Conservation (phyloP, 1,284 basidiomycete species). For the Cryptococcus depauperatus region DNA sequence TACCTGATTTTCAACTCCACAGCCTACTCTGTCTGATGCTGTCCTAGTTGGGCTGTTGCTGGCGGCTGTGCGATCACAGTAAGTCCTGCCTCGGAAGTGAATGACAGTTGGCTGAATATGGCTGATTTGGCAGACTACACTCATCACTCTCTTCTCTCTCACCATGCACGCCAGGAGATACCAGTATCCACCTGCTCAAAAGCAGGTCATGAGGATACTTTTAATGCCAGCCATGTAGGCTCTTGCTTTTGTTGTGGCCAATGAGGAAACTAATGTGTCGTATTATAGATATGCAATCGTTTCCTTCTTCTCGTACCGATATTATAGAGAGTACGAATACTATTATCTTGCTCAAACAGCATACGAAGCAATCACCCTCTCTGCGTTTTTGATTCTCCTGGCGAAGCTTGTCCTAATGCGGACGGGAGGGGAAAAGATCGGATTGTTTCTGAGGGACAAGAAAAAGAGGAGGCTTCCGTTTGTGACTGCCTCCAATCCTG, state of each 20-base stretch:
- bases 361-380: slow-evolving; percentile 21
- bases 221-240: slow-evolving; percentile 36
- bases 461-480: slow-evolving; percentile 67
- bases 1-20: too few species aligned
- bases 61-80: slow-evolving; percentile 29
- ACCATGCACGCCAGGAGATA: slow-evolving; percentile 38
- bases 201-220: slow-evolving; percentile 42
- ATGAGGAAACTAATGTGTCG: background rate
- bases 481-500: too few species aligned
- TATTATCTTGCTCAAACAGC: slow-evolving; percentile 59
- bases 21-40: background rate
- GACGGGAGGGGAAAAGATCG: slow-evolving; percentile 54
- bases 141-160: slow-evolving; percentile 31
- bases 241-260: background rate
- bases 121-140: slow-evolving; percentile 18
- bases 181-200: slow-evolving; percentile 32
- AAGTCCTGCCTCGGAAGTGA: slow-evolving; percentile 5
- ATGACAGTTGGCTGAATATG: background rate
- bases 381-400: slow-evolving; percentile 53
- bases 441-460: slow-evolving; percentile 63
- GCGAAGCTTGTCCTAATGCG: slow-evolving; percentile 75
- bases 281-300: slow-evolving; percentile 63
- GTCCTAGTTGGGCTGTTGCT: slow-evolving; percentile 25
- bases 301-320: slow-evolving; percentile 80
- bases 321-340: slow-evolving; percentile 53